phyloP scores from a whole-genome alignment of 768 basidiomycete genomes.

The Royoungia palumana region DNA sequence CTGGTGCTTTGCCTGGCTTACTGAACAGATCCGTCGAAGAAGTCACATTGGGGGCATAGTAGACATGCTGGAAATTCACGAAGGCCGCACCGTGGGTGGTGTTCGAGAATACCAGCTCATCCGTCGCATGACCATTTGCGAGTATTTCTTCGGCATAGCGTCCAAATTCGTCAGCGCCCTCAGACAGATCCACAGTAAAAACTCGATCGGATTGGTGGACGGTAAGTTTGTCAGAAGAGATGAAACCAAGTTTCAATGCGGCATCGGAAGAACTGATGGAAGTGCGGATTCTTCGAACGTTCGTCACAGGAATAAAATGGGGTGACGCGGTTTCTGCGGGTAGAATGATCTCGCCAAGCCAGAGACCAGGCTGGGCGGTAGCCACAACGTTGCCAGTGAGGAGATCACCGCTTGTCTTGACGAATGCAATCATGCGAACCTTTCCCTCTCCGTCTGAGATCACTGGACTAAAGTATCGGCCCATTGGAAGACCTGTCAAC shows the following conservation, averaged over 20 bases:
- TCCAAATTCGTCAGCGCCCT: conserved; percentile 43
- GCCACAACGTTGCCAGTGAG: conserved; percentile 65
- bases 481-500: conserved; percentile 55
- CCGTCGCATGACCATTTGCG: conserved; percentile 54
- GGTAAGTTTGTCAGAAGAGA: conserved; percentile 54
- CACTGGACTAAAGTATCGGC: conserved; percentile 61
- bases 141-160: conserved; percentile 47
- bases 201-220: conserved; percentile 54
- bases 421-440: conserved; percentile 53
- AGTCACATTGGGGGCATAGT: conserved; percentile 47
- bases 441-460: conserved; percentile 44
- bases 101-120: conserved; percentile 50
- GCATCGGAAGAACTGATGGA: conserved; percentile 43
- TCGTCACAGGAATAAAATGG: conserved; percentile 38
- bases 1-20: conserved; percentile 64
- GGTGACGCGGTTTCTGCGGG: conserved; percentile 32
- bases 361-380: conserved; percentile 60
- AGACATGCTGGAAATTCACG: conserved; percentile 68
- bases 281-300: conserved; percentile 49
- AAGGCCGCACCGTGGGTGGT: conserved; percentile 50
- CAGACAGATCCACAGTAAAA: conserved; percentile 49
- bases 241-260: conserved; percentile 51
- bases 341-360: conserved; percentile 56
- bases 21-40: conserved; percentile 56
- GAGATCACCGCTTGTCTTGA: conserved; percentile 57